Percentiles rank a stretch among this genome's conserved stretches.
Evolutionary conservation across 441 rosid species (phyloP).

Genomic region (Pelargonium citronellum): DNA sequence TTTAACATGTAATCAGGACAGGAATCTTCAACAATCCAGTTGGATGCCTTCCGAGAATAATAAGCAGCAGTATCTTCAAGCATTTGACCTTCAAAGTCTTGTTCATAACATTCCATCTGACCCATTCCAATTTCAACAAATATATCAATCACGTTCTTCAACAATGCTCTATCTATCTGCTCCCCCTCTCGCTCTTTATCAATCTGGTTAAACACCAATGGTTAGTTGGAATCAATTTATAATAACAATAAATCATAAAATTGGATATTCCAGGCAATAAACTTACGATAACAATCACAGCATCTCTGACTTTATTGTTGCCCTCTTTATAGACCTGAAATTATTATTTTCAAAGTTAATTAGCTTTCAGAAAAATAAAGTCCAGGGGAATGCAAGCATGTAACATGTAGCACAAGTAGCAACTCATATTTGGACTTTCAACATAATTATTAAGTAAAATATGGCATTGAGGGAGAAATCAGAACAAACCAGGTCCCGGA

Average conservation of each 20-base stretch:
- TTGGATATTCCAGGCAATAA: not conserved
- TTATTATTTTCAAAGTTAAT: not conserved
- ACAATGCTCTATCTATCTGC: conserved; percentile 40
- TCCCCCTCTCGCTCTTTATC: conserved; percentile 49
- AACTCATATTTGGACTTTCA: not conserved
- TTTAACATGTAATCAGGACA: conserved; percentile 45
- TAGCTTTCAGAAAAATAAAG: not conserved
- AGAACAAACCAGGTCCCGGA: conserved; percentile 32
- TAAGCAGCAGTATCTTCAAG: conserved; percentile 40
- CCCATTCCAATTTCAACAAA: conserved; percentile 51
- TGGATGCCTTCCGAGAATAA: conserved; percentile 46
- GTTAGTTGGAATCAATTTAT: not conserved
- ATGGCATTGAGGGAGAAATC: not conserved
- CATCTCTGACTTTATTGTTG: conserved; percentile 39
- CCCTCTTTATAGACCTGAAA: conserved; percentile 36
- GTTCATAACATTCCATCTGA: conserved; percentile 32
- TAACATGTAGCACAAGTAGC: not conserved
- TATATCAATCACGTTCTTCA: conserved; percentile 44
- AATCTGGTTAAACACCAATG: conserved; percentile 24
- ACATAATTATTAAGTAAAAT: no score
- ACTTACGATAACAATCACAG: conserved; percentile 37
- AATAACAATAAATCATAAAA: not conserved
- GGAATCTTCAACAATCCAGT: conserved; percentile 43
- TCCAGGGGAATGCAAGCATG: not conserved
- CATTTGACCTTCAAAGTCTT: conserved; percentile 41